Evolutionary conservation across 2,329 filamentous ascomycete species (phyloP), one percentile per base, ranked within the genome.

Genomic region (Monilinia fructicola): DNA sequence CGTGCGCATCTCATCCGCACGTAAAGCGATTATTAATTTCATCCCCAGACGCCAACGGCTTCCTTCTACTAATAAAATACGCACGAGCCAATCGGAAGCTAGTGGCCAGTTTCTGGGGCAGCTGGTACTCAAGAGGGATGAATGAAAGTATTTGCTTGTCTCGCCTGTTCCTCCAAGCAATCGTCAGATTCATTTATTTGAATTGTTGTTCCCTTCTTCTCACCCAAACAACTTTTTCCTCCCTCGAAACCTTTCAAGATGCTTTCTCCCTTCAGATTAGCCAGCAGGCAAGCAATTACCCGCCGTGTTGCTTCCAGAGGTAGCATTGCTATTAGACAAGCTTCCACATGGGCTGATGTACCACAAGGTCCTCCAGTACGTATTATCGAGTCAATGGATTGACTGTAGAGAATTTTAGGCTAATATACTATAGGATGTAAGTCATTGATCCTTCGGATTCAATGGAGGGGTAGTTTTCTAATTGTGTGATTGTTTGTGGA

Each of bases 301-400:
- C 72, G 70, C 48, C 68, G 71, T 67, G 53, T 72, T 61, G 69
- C 71, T 63, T 66, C 71, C 11, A 69, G 72, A 69, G 71, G 67
- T 69, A 69, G 67, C 54, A 66, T 70, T 62, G 73, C 70, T 56
- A 62, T 70, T 58, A 72, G 75, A 62, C 69, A 72, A 71, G 73
- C 74, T 73, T 97, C 93, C 69, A 91, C 90, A 73, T 98, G 94
- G 93, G 87, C 91, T 77, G 90, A 91, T 76, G 92, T 98, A 66
- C 90, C 92, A 73, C 92, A 97, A 82, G 94, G 94, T 71, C 94
- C 94, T 86, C 93, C 94, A 78, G 93, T 95, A 87, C 81, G 90
- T 86, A 59, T 65, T 28, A 14, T 40, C 16, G 28, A 14, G 65
- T 48, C 67, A 64, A 54, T 64, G 54, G 38, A 46, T 14, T 26